These are phyloP conservation scores for Theileria equi DNA, from an alignment of 169 alveolate genomes.

Conservation along the genomic window DNA sequence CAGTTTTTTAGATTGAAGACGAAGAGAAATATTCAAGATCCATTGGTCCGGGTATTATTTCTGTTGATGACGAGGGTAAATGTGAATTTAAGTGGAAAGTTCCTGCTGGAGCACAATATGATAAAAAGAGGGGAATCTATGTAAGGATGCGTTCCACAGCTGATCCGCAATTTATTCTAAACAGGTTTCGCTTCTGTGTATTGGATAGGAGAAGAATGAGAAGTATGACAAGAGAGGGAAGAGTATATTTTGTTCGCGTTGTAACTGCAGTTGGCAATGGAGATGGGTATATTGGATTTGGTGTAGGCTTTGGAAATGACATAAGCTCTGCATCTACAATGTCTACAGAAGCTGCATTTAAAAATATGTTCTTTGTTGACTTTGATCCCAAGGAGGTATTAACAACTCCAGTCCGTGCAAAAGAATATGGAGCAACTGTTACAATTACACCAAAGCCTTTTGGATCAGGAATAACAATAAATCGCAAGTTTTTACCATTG, in stretches of 20 bases:
- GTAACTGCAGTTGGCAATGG: slow-evolving; percentile 76
- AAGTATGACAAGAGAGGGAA: slow-evolving; percentile 78
- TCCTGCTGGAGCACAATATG: slow-evolving; percentile 60
- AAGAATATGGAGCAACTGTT: slow-evolving; percentile 64
- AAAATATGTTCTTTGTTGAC: slow-evolving; percentile 71
- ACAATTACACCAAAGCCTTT: slow-evolving; percentile 59
- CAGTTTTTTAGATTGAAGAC: slow-evolving; percentile 27
- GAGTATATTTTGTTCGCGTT: slow-evolving; percentile 73
- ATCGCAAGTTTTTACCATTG: slow-evolving; percentile 70
- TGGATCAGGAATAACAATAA: slow-evolving; percentile 66
- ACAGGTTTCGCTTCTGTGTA: slow-evolving; percentile 69
- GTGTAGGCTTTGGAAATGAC: slow-evolving; percentile 77
- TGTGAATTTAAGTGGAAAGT: slow-evolving; percentile 38
- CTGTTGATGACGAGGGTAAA: slow-evolving; percentile 14
- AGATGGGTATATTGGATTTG: slow-evolving; percentile 73
- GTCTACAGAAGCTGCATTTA: slow-evolving; percentile 69
- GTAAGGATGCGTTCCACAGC: slow-evolving; percentile 66
- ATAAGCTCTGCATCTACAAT: slow-evolving; percentile 67
- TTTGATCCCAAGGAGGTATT: slow-evolving; percentile 70
- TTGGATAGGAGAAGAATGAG: slow-evolving; percentile 71
- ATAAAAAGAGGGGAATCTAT: slow-evolving; percentile 40
- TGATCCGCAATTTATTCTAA: slow-evolving; percentile 70
- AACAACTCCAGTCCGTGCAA: slow-evolving; percentile 75
- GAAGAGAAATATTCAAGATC: slow-evolving; percentile 24
- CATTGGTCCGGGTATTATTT: slow-evolving; percentile 35